Evolutionary conservation across 2,329 filamentous ascomycete genomes (phyloP).

Genomic region (Aureobasidium mangrovei): DNA sequence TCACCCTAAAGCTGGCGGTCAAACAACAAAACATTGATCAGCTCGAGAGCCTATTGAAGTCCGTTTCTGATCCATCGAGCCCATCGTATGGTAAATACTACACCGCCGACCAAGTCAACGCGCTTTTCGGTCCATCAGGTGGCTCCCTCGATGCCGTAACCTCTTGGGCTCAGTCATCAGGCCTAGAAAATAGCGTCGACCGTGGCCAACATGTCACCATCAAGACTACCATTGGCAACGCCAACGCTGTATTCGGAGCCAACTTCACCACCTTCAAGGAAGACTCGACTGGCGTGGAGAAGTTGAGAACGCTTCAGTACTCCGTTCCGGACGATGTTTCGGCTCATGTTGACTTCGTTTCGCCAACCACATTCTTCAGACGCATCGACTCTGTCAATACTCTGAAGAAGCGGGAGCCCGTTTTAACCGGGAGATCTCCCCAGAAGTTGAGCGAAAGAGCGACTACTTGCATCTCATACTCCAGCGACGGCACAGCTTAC

Average conservation of each 20-base stretch:
- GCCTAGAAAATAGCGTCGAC: conserved; percentile 42
- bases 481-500: neutral
- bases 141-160: conserved; percentile 43
- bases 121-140: conserved; percentile 43
- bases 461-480: conserved; percentile 15
- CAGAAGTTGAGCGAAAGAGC: conserved; percentile 12
- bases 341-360: conserved; percentile 18
- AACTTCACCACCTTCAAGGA: conserved; percentile 45
- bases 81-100: conserved; percentile 53
- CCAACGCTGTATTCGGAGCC: conserved; percentile 49
- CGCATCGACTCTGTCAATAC: conserved; percentile 15
- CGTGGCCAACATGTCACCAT: conserved; percentile 56
- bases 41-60: conserved; percentile 6
- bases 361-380: conserved; percentile 22
- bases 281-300: conserved; percentile 4
- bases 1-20: conserved; percentile 4
- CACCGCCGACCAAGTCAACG: conserved; percentile 50
- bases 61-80: conserved; percentile 51
- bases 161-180: conserved; percentile 47
- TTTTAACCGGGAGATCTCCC: neutral
- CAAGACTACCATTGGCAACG: conserved; percentile 41
- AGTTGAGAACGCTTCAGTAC: conserved; percentile 33
- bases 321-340: conserved; percentile 20
- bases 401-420: neutral
- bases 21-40: conserved; percentile 10